These are phyloP conservation scores for Ogataea minuta DNA, from an alignment of 805 yeast species.

Conservation along the genomic window DNA sequence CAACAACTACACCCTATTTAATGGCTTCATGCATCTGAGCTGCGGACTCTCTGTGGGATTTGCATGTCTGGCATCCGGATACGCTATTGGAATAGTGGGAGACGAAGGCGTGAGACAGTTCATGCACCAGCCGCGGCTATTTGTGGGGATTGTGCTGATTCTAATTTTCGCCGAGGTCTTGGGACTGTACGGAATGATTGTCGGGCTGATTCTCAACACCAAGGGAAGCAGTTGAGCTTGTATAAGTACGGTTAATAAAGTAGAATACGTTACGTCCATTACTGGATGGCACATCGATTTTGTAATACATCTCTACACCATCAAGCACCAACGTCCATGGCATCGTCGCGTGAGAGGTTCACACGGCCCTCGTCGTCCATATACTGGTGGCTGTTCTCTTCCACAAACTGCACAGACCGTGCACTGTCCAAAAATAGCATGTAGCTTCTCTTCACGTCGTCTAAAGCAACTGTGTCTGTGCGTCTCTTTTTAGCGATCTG, in stretches of 20 bases:
- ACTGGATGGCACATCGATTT: not conserved
- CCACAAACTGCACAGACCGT: slow-evolving; percentile 72
- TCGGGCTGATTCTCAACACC: slow-evolving; percentile 88
- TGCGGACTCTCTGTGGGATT: slow-evolving; percentile 96
- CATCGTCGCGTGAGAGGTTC: slow-evolving; percentile 42
- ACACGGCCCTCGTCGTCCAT: slow-evolving; percentile 80
- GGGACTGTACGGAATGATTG: slow-evolving; percentile 95
- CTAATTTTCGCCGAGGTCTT: slow-evolving; percentile 98
- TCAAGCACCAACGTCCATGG: slow-evolving; percentile 37
- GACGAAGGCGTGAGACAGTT: slow-evolving; percentile 99
- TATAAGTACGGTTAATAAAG: slow-evolving; percentile 3
- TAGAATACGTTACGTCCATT: not conserved
- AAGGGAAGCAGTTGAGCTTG: slow-evolving; percentile 62
- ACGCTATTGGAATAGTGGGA: slow-evolving; percentile 98
- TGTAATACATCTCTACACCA: slow-evolving; percentile 1
- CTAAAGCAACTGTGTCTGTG: slow-evolving; percentile 55
- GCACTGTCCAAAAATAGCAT: slow-evolving; percentile 80
- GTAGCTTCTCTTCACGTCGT: slow-evolving; percentile 83
- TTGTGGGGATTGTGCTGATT: slow-evolving; percentile 97
- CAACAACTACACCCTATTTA: slow-evolving; percentile 78
- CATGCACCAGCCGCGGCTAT: slow-evolving; percentile 95
- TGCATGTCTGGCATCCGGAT: slow-evolving; percentile 94
- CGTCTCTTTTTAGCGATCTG: slow-evolving; percentile 78
- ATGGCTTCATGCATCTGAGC: slow-evolving; percentile 97
- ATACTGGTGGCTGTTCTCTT: slow-evolving; percentile 48